Percentiles rank a stretch among this genome's conserved stretches.
phyloP scores from a whole-genome alignment of 768 basidiomycete genomes.

The Termitomyces sp. region DNA sequence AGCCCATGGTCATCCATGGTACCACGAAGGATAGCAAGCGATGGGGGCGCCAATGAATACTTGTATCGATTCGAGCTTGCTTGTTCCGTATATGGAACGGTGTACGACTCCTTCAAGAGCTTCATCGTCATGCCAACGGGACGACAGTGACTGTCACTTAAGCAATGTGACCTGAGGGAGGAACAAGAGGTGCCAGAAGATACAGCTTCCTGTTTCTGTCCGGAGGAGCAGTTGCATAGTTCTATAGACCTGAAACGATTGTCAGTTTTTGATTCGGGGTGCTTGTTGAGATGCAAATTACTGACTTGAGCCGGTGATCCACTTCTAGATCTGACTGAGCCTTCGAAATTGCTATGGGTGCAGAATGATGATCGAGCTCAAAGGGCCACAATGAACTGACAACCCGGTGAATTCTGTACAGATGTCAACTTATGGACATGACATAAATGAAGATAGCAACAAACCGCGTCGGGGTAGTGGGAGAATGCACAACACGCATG shows the following conservation, averaged over 20 bases:
- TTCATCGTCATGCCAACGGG: not conserved
- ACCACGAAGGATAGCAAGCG: constrained; percentile 36
- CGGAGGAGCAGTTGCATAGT: not conserved
- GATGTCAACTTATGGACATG: not conserved
- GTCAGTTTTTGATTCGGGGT: not conserved
- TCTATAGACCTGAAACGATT: not conserved
- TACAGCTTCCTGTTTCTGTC: not conserved
- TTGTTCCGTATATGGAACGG: constrained; percentile 19
- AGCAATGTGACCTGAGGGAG: constrained; percentile 4
- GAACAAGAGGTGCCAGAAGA: not conserved
- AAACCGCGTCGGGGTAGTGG: constrained; percentile 10
- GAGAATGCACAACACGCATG: not conserved
- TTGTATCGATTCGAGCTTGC: constrained; percentile 33
- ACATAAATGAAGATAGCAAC: not conserved
- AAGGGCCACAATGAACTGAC: not conserved
- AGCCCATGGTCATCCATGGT: constrained; percentile 43
- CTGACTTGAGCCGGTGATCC: not conserved
- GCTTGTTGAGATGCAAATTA: not conserved
- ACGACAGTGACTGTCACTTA: not conserved
- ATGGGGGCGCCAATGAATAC: constrained; percentile 49
- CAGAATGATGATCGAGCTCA: not conserved
- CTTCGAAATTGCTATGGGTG: not conserved
- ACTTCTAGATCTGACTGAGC: not conserved
- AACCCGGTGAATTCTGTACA: not conserved
- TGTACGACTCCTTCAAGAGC: constrained; percentile 21